Conservation (phyloP, 306 rosid genomes). For the Gillenia trifoliata region DNA sequence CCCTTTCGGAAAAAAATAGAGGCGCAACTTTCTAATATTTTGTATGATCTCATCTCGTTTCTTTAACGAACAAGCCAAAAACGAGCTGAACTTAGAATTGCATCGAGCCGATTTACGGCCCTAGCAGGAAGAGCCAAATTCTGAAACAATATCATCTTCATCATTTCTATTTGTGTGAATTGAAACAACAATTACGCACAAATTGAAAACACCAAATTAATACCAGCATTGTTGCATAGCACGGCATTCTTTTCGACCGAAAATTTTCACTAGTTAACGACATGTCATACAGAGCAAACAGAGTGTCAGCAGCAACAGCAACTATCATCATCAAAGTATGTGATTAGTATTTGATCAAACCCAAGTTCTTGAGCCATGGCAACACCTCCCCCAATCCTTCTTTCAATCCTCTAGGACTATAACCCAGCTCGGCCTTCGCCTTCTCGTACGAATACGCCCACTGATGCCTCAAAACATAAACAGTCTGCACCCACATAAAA, state of each 20-base stretch:
- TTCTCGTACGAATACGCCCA: conserved; percentile 76
- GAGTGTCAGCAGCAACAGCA: too few relatives aligned
- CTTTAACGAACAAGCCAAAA: too few relatives aligned
- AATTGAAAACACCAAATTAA: background rate
- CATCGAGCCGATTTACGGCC: too few relatives aligned
- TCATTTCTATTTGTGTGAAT: background rate
- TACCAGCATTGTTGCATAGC: background rate
- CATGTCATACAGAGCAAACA: too few relatives aligned
- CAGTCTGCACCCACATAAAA: conserved; percentile 53
- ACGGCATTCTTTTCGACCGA: background rate
- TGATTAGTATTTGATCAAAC: conserved; percentile 45
- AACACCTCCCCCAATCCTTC: conserved; percentile 80
- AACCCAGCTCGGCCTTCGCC: conserved; percentile 44
- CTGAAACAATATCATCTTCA: too few relatives aligned
- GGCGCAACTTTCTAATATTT: too few relatives aligned
- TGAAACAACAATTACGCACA: background rate
- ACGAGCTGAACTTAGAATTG: too few relatives aligned
- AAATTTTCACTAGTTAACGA: background rate
- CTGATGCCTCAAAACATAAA: conserved; percentile 55
- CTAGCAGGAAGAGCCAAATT: too few relatives aligned
- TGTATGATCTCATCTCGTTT: too few relatives aligned
- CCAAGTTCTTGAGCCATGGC: conserved; percentile 67
- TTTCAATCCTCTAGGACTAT: conserved; percentile 60
- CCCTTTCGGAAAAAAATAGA: too few relatives aligned
- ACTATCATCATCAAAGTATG: background rate